A percentile compares a stretch with the other conserved stretches of the same genome.
Evolutionary conservation across 164 flowering plant species (phyloP).

Genomic region (Amborella trichopoda): DNA sequence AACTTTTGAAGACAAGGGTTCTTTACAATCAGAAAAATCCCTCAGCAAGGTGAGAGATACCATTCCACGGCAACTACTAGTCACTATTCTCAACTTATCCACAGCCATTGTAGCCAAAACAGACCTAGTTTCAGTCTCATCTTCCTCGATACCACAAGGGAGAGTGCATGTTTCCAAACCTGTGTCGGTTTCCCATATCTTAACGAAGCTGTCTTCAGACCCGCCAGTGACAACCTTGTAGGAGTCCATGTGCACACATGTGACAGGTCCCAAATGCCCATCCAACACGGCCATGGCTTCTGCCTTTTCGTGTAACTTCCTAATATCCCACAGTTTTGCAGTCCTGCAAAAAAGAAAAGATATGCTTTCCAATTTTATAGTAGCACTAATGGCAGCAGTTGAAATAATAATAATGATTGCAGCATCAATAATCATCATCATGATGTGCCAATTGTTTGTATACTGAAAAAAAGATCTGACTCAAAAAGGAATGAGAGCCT

Average conservation of each 20-base stretch:
- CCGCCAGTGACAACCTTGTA: conserved; percentile 56
- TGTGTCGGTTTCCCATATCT: conserved; percentile 46
- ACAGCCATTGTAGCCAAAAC: conserved; percentile 59
- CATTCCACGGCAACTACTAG: conserved; percentile 17
- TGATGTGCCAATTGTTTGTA: too few relatives aligned
- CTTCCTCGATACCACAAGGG: conserved; percentile 8
- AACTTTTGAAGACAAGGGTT: too few relatives aligned
- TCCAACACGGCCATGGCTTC: conserved; percentile 38
- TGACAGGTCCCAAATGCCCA: conserved; percentile 41
- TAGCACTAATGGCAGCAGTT: too few relatives aligned
- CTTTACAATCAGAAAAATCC: too few relatives aligned
- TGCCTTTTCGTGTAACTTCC: conserved; percentile 28
- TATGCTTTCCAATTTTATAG: not conserved
- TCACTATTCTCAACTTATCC: conserved; percentile 33
- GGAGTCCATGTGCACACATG: conserved; percentile 41
- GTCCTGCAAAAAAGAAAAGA: conserved; percentile 10
- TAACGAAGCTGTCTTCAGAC: conserved; percentile 20
- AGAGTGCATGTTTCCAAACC: conserved; percentile 28
- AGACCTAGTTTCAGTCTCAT: not conserved
- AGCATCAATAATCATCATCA: too few relatives aligned
- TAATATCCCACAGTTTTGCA: conserved; percentile 61
- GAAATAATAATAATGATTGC: too few relatives aligned
- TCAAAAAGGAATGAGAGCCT: too few relatives aligned
- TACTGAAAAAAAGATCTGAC: too few relatives aligned
- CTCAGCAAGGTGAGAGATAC: conserved; percentile 16